Conservation (phyloP, 345 rosid genomes). For the Erodium maritimum region DNA sequence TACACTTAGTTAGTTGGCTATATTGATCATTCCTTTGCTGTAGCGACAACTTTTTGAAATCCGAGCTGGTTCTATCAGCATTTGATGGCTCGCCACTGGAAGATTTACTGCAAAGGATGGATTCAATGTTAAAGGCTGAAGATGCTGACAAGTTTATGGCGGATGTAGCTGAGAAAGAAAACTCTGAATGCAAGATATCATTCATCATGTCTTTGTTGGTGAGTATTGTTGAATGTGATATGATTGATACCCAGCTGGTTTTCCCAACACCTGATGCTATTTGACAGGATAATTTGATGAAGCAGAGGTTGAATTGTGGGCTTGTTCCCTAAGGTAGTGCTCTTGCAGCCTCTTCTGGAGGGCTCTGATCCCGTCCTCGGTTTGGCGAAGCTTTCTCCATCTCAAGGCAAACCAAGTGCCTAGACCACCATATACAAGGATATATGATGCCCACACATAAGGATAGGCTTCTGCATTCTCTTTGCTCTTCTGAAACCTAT, state of each 20-base stretch:
- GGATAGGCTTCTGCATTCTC: slow-evolving; percentile 80
- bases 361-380: slow-evolving; percentile 76
- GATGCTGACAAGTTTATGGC: slow-evolving; percentile 84
- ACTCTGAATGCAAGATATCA: slow-evolving; percentile 83
- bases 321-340: slow-evolving; percentile 32
- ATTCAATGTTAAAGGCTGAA: slow-evolving; percentile 54
- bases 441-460: slow-evolving; percentile 86
- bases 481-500: slow-evolving; percentile 43
- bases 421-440: slow-evolving; percentile 72
- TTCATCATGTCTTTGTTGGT: slow-evolving; percentile 77
- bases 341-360: slow-evolving; percentile 62
- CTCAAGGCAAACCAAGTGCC: slow-evolving; percentile 61
- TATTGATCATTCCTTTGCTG: slow-evolving; percentile 7
- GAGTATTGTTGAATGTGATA: slow-evolving; percentile 12
- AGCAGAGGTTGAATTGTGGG: slow-evolving; percentile 31
- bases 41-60: slow-evolving; percentile 72
- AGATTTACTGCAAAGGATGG: slow-evolving; percentile 89
- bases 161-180: slow-evolving; percentile 58
- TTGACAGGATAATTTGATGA: slow-evolving; percentile 37
- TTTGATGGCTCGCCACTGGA: slow-evolving; percentile 92
- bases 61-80: slow-evolving; percentile 88
- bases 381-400: slow-evolving; percentile 76
- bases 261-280: not conserved
- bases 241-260: not conserved
- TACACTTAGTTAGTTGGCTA: not conserved